A percentile compares a stretch with the other conserved stretches of the same genome.
Evolutionary conservation across 352 stramenopile species (phyloP).

Genomic region (Globisporangium megalacanthum): DNA sequence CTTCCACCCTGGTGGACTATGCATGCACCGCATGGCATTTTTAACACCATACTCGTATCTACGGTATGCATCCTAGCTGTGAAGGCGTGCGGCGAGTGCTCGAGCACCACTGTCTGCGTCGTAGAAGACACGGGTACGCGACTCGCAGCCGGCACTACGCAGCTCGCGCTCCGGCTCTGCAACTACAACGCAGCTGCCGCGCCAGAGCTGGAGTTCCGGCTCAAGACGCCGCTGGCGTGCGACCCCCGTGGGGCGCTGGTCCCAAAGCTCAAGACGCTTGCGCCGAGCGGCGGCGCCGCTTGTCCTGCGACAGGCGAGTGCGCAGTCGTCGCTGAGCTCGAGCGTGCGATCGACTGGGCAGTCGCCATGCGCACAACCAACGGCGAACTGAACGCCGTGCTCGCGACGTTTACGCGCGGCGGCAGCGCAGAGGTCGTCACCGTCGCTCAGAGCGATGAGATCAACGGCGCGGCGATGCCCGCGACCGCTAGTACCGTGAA

Average conservation of each 20-base stretch:
- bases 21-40: neutral
- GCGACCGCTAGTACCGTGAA: slow-evolving; percentile 7
- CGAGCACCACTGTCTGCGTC: slow-evolving; percentile 39
- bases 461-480: slow-evolving; percentile 26
- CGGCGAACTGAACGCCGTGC: slow-evolving; percentile 33
- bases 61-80: slow-evolving; percentile 18
- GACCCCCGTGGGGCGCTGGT: slow-evolving; percentile 32
- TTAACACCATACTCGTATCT: neutral
- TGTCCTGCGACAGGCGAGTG: slow-evolving; percentile 36
- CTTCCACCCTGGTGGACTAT: neutral
- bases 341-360: slow-evolving; percentile 59
- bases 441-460: slow-evolving; percentile 34
- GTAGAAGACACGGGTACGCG: slow-evolving; percentile 33
- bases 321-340: slow-evolving; percentile 43
- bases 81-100: slow-evolving; percentile 45
- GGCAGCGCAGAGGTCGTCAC: slow-evolving; percentile 39
- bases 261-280: slow-evolving; percentile 33
- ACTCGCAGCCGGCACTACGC: slow-evolving; percentile 32
- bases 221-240: slow-evolving; percentile 40
- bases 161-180: slow-evolving; percentile 53
- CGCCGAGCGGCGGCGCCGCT: slow-evolving; percentile 14
- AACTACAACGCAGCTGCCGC: slow-evolving; percentile 45
- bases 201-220: slow-evolving; percentile 36
- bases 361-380: slow-evolving; percentile 36
- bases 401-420: slow-evolving; percentile 37